Conservation (phyloP, 495 filamentous ascomycete genomes). For the Penicillium canariense region DNA sequence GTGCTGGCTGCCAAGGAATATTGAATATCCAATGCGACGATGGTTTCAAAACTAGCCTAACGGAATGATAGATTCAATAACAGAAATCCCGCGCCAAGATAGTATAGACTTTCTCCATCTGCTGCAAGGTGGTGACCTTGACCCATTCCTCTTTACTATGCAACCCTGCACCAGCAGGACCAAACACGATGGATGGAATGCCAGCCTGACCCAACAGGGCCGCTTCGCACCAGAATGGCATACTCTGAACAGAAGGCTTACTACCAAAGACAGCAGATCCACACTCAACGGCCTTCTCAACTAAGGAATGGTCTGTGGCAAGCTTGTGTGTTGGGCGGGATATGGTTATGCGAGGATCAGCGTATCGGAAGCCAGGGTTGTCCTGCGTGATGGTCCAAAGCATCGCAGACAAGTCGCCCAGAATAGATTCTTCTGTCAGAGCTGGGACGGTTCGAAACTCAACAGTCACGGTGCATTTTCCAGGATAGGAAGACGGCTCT, state of each 20-base stretch:
- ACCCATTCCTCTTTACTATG: slow-evolving; percentile 50
- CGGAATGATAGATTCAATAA: slow-evolving; percentile 9
- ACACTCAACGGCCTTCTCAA: slow-evolving; percentile 22
- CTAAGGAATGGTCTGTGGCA: slow-evolving; percentile 33
- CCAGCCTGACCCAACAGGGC: slow-evolving; percentile 39
- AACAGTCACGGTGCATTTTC: slow-evolving; percentile 39
- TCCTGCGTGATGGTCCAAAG: slow-evolving; percentile 19
- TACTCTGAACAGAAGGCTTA: slow-evolving; percentile 18
- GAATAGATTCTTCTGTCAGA: slow-evolving; percentile 32
- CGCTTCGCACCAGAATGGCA: slow-evolving; percentile 45
- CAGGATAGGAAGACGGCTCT: slow-evolving; percentile 48
- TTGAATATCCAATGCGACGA: neutral
- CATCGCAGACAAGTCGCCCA: slow-evolving; percentile 27
- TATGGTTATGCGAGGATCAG: slow-evolving; percentile 30
- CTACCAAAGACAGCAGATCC: slow-evolving; percentile 17
- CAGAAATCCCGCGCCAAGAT: slow-evolving; percentile 31
- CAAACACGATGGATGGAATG: slow-evolving; percentile 42
- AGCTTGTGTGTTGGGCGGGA: slow-evolving; percentile 37
- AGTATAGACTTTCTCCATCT: slow-evolving; percentile 24
- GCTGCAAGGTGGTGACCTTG: slow-evolving; percentile 32
- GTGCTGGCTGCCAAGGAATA: neutral
- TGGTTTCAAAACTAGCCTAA: neutral
- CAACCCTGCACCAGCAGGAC: slow-evolving; percentile 39
- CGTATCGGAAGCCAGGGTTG: slow-evolving; percentile 28
- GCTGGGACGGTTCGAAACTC: slow-evolving; percentile 45